A percentile compares a stretch with the other conserved stretches of the same genome.
phyloP scores from a whole-genome alignment of 257 asterid genomes.

The Solanum pinnatisectum region DNA sequence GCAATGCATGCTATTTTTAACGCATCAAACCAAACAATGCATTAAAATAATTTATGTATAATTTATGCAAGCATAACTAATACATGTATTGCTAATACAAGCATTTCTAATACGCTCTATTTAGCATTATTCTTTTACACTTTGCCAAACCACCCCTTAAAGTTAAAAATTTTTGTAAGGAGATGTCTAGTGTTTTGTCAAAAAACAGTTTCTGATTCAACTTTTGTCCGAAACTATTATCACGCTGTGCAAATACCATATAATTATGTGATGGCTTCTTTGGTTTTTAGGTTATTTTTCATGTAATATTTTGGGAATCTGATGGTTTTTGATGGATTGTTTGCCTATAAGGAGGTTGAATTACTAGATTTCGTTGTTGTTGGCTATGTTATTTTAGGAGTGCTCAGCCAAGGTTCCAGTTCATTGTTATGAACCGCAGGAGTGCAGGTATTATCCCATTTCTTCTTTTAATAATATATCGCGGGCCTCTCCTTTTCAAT shows the following conservation, averaged over 20 bases:
- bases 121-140: too few species aligned
- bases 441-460: slow-evolving; percentile 41
- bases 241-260: neutral
- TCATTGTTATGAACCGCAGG: slow-evolving; percentile 76
- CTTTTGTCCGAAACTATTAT: neutral
- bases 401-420: slow-evolving; percentile 72
- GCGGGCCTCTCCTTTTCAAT: neutral
- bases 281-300: neutral
- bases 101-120: too few species aligned
- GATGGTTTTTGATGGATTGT: slow-evolving; percentile 1
- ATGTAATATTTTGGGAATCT: neutral
- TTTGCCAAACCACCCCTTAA: neutral
- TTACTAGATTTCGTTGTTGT: neutral
- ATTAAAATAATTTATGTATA: too few species aligned
- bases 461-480: neutral
- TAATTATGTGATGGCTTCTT: neutral
- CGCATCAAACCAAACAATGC: too few species aligned
- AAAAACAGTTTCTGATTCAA: neutral
- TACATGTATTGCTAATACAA: too few species aligned
- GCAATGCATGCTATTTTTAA: too few species aligned
- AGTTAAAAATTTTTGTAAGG: neutral
- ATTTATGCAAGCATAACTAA: too few species aligned
- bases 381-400: slow-evolving; percentile 44
- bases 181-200: neutral
- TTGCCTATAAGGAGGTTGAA: neutral